Evolutionary conservation across 1,284 basidiomycete genomes (phyloP).

Genomic region (Stereum hirsutum): DNA sequence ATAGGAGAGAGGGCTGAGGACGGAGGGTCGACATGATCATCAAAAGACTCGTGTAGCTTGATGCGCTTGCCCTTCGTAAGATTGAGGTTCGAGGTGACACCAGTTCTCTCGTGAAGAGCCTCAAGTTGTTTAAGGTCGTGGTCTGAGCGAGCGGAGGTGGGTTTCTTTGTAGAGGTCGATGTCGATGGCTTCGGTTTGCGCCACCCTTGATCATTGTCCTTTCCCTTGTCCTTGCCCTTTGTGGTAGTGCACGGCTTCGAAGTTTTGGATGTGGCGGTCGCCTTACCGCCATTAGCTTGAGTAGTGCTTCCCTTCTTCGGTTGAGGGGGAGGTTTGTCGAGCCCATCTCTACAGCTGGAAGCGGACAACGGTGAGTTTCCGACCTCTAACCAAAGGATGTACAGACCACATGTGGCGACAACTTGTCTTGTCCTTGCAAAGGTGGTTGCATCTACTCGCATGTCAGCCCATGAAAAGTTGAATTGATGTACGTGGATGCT

Average conservation of each 20-base stretch:
- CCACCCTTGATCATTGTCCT: background rate
- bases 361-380: conserved; percentile 6
- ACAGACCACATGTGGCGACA: conserved; percentile 70
- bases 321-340: conserved; percentile 38
- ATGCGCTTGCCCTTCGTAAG: conserved; percentile 33
- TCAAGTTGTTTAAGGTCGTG: conserved; percentile 32
- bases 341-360: conserved; percentile 62
- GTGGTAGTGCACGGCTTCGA: too few species aligned
- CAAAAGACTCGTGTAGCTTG: conserved; percentile 37
- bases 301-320: conserved; percentile 19
- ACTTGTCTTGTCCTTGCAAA: conserved; percentile 66
- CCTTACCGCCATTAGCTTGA: conserved; percentile 3
- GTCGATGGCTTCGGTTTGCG: background rate
- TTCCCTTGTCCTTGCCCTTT: background rate
- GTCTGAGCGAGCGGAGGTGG: conserved; percentile 11
- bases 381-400: background rate
- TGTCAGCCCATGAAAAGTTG: background rate
- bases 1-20: too few species aligned
- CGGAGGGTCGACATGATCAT: conserved; percentile 9
- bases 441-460: conserved; percentile 59
- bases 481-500: conserved; percentile 8
- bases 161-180: background rate
- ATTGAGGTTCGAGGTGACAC: conserved; percentile 30
- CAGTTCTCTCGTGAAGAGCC: conserved; percentile 32
- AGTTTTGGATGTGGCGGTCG: background rate